A percentile compares a stretch with the other conserved stretches of the same genome.
Evolutionary conservation across 2,329 filamentous ascomycete genomes (phyloP).

Genomic region (Penicillium sp.): DNA sequence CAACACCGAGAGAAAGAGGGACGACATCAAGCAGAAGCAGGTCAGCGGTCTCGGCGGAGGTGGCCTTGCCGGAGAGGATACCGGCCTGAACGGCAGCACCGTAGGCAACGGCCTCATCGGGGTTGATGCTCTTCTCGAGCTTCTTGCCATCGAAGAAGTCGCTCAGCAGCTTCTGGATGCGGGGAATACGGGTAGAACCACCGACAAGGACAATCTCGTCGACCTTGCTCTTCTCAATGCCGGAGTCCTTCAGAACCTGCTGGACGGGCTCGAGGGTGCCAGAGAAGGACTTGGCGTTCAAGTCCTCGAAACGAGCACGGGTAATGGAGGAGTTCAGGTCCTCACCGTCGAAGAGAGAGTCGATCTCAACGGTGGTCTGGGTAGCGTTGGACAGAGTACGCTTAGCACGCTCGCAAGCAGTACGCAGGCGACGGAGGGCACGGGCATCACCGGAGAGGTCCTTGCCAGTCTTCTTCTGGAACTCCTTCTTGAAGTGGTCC

Average conservation of each 20-base stretch:
- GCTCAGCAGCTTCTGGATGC: slow-evolving; percentile 97
- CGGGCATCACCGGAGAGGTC: slow-evolving; percentile 77
- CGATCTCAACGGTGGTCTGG: slow-evolving; percentile 96
- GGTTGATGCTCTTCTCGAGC: slow-evolving; percentile 99
- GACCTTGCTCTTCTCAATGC: slow-evolving; percentile 80
- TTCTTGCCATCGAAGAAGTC: slow-evolving; percentile 99
- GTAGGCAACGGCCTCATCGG: slow-evolving; percentile 97
- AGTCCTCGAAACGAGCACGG: slow-evolving; percentile 96
- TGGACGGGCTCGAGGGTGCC: slow-evolving; percentile 92
- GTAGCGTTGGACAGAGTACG: slow-evolving; percentile 95
- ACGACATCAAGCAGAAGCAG: slow-evolving; percentile 94
- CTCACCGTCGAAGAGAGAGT: slow-evolving; percentile 96
- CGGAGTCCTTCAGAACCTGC: slow-evolving; percentile 92
- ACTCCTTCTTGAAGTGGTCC: slow-evolving; percentile 95
- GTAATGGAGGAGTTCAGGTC: slow-evolving; percentile 97
- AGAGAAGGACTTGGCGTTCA: slow-evolving; percentile 91
- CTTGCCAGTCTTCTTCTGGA: slow-evolving; percentile 73
- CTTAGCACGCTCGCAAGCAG: slow-evolving; percentile 99
- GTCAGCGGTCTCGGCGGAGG: slow-evolving; percentile 87
- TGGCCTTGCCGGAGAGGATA: slow-evolving; percentile 97
- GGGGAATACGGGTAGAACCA: slow-evolving; percentile 97
- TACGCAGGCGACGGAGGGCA: slow-evolving; percentile 91
- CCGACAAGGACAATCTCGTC: slow-evolving; percentile 99
- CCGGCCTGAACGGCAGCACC: slow-evolving; percentile 97
- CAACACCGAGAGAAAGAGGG: slow-evolving; percentile 94